These are phyloP conservation scores for Termitomyces sp. DNA, from an alignment of 768 basidiomycete species.

Conservation along the genomic window DNA sequence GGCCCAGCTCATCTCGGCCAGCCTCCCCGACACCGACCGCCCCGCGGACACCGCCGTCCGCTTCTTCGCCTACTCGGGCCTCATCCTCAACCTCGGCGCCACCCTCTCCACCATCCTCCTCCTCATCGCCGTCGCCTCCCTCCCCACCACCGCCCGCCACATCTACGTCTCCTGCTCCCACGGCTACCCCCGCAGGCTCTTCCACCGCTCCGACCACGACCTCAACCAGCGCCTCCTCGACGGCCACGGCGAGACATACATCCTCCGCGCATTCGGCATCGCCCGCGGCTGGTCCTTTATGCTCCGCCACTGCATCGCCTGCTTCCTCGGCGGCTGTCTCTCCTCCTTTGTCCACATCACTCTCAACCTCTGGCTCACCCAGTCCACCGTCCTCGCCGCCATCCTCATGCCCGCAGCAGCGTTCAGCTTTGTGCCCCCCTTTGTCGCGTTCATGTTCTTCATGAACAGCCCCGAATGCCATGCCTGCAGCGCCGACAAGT, in stretches of 20 bases:
- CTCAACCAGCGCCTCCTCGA: constrained; percentile 13
- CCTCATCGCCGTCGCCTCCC: constrained; percentile 17
- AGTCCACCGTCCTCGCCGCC: constrained; percentile 12
- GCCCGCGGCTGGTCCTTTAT: constrained; percentile 15
- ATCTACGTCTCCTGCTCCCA: constrained; percentile 16
- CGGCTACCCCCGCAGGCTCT: constrained; percentile 13
- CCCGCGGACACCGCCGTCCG: constrained; percentile 10
- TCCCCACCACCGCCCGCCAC: constrained; percentile 16
- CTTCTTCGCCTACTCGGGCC: constrained; percentile 16
- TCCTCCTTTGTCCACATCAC: constrained; percentile 12
- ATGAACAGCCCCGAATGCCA: constrained; percentile 13
- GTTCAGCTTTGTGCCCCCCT: constrained; percentile 12
- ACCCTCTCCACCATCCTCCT: constrained; percentile 18
- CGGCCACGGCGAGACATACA: constrained; percentile 16
- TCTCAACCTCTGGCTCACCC: constrained; percentile 9
- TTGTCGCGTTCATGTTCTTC: constrained; percentile 12
- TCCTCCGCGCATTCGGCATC: constrained; percentile 16
- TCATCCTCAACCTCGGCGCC: constrained; percentile 17
- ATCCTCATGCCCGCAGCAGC: constrained; percentile 12
- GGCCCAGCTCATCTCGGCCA: constrained; percentile 13
- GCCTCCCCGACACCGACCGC: constrained; percentile 6
- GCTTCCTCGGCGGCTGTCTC: constrained; percentile 13
- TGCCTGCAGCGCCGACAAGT: constrained; percentile 12
- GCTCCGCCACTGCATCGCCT: constrained; percentile 14
- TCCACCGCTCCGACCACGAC: constrained; percentile 8